Evolutionary conservation across 179 eudicot species (phyloP), one percentile per base, ranked within the genome.

Genomic region (Silene noctiflora): DNA sequence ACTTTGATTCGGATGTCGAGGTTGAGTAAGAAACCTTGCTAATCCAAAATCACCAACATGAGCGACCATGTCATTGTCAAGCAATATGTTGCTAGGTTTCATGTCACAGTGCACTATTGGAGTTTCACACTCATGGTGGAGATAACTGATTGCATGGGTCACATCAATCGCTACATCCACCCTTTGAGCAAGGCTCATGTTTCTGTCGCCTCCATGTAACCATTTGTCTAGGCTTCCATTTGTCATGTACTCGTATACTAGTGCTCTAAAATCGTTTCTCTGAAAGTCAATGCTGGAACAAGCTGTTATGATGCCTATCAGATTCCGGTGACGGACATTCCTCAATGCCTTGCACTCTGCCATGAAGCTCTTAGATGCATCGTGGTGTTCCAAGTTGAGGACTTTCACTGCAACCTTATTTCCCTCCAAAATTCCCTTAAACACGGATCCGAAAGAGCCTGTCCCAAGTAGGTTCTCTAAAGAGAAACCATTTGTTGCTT

Each of bases 241-340:
- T 16, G 73, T 51, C 84, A 82, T 78, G 74, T 25, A 78, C 79
- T 75, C 84, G 44, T 75, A 82, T 12, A 78, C 56, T 8, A 68
- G 56, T 35, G 71, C 71, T 68, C 13, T 68, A 6, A 68, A 68
- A 39, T 68, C 71, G 0, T 68, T 68, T 10, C 71, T 39, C n/a
- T 39, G 71, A 35, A 66, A 60, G 63, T 82, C 80, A 10, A 31
- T 79, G 33, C 80, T 73, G 2, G 85, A 79, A 29, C 55, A 68
- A 68, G 6, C 55, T n/a, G 71, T 68, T 68, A 68, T 68, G 14
- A 68, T 31, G 46, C 56, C 68, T 0, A 82, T 20, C 3, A 78
- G 76, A 39, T 82, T 82, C 14, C 74, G 71, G 24, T 68, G 71
- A 68, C 71, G 71, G 25, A 68, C 8, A 39, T 68, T 39, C 55